Evolutionary conservation across 2,329 filamentous ascomycete species (phyloP), one percentile per base, ranked within the genome.

Genomic region (Aspergillus phoenicis): DNA sequence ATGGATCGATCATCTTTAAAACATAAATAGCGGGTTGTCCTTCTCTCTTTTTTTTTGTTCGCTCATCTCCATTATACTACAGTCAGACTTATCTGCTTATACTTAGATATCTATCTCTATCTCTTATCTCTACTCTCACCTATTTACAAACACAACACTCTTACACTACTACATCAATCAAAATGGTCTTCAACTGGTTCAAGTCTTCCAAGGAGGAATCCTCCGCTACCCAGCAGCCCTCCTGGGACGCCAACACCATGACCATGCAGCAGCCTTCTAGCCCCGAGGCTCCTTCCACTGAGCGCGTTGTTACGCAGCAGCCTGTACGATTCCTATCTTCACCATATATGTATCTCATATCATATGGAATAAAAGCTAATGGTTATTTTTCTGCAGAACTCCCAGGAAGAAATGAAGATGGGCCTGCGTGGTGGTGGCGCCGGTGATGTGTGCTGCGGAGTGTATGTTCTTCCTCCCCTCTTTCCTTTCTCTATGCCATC

Each of bases 391-490:
- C 4, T 8, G 6, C 20, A 69, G 65, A 57, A 41, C n/a, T 43
- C 53, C 22, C 65, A 66, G 24, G 65, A 66, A 48, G 56, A 61
- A 39, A 70, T 62, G 61, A 52, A 65, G 8, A 65, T 70, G 69
- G 61, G 70, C 39, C 58, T 73, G 41, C 71, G 71, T 51, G 70
- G 71, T 64, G 71, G 70, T 60, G 69, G 67, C 22, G 65, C 49
- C n/a, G 69, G 68, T 38, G 70, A 69, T 20, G 55, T 70, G 8
- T 73, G 71, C 64, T 73, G 71, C 53, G 71, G 70, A 64, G 58
- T 71, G 71, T 73, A 67, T 59, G 65, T 64, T 47, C n/a, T 26
- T 39, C 10, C 24, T 52, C 28, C 17, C 11, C 43, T 59, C 7
- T 22, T 10, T 22, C 26, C 8, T 49, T 22, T 47, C 11, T 3